Evolutionary conservation across 2,329 filamentous ascomycete genomes (phyloP).

Genomic region (Aspergillus carbonarius): DNA sequence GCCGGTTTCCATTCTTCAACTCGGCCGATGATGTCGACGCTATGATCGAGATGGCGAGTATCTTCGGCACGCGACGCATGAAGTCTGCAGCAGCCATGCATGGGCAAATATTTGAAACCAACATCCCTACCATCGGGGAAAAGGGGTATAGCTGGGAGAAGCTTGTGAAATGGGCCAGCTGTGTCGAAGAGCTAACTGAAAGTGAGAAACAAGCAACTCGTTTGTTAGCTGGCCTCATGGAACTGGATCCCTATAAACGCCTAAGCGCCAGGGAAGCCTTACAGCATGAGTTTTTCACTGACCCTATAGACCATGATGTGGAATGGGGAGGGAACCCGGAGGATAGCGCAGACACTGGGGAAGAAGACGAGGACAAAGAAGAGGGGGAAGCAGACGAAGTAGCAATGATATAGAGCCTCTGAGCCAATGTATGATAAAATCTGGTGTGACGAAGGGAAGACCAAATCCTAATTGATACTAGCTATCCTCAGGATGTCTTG

Average conservation of each 20-base stretch:
- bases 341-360: slow-evolving; percentile 36
- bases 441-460: neutral
- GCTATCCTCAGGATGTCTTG: neutral
- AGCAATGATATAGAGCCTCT: slow-evolving; percentile 33
- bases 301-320: slow-evolving; percentile 41
- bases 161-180: slow-evolving; percentile 93
- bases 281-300: slow-evolving; percentile 46
- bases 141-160: slow-evolving; percentile 86
- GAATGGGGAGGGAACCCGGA: slow-evolving; percentile 41
- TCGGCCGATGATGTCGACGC: slow-evolving; percentile 97
- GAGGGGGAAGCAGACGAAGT: slow-evolving; percentile 41
- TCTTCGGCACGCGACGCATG: slow-evolving; percentile 87
- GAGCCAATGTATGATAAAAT: slow-evolving; percentile 18
- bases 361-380: slow-evolving; percentile 31
- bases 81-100: slow-evolving; percentile 77
- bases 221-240: slow-evolving; percentile 44
- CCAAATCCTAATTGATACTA: neutral
- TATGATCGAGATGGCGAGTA: slow-evolving; percentile 94
- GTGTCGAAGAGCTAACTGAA: slow-evolving; percentile 60
- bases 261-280: slow-evolving; percentile 45
- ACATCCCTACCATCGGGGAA: slow-evolving; percentile 83
- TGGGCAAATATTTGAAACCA: slow-evolving; percentile 88
- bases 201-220: slow-evolving; percentile 48
- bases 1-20: slow-evolving; percentile 97
- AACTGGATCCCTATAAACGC: slow-evolving; percentile 45